phyloP scores from a whole-genome alignment of 345 rosid genomes.

The Ceriops decandra region DNA sequence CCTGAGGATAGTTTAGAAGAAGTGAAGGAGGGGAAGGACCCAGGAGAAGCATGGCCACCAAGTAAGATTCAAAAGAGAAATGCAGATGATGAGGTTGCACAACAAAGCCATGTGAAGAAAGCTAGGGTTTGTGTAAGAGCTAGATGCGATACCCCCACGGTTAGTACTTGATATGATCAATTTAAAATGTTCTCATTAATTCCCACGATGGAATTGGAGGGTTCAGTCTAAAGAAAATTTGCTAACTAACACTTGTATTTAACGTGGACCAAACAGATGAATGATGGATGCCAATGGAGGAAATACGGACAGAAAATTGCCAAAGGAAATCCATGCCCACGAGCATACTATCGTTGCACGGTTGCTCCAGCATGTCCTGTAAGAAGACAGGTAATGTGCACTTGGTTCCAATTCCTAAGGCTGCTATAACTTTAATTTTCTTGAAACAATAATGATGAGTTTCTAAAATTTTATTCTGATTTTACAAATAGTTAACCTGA shows the following conservation, averaged over 20 bases:
- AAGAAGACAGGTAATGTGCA: conserved; percentile 63
- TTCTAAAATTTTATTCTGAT: too few relatives aligned
- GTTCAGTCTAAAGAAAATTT: neutral
- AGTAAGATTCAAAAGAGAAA: conserved; percentile 45
- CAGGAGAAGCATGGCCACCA: conserved; percentile 43
- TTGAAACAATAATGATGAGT: neutral
- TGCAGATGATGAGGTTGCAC: conserved; percentile 43
- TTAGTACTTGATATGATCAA: conserved; percentile 16
- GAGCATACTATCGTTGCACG: conserved; percentile 89
- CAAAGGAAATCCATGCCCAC: conserved; percentile 89
- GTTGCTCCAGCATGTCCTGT: conserved; percentile 79
- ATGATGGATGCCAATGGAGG: conserved; percentile 97
- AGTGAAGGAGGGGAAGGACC: conserved; percentile 38
- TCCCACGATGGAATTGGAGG: neutral
- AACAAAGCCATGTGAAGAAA: conserved; percentile 55
- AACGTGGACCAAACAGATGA: conserved; percentile 45
- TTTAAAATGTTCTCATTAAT: neutral
- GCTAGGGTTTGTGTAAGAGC: conserved; percentile 92
- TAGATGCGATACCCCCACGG: conserved; percentile 82
- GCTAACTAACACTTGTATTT: neutral
- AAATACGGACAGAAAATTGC: conserved; percentile 91
- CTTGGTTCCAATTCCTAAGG: neutral
- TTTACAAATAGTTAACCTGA: too few relatives aligned
- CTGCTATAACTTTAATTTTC: neutral
- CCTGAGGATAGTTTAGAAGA: conserved; percentile 33